Evolutionary conservation across 1,139 yeast genomes (phyloP), one percentile per base, ranked within the genome.

Genomic region (Kodamaea arcana): DNA sequence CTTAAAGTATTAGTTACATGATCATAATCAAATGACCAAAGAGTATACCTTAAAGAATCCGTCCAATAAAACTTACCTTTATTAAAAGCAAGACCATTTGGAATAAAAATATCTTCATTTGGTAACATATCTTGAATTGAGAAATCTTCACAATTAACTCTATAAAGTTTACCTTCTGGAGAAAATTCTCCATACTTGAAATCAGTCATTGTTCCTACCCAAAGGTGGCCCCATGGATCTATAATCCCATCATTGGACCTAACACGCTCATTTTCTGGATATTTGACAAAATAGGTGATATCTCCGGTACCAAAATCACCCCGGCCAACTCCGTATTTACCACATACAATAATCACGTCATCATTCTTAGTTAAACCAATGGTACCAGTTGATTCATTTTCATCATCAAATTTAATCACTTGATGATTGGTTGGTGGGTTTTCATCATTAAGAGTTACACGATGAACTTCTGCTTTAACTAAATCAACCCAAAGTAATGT

Each of bases 71-170:
- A 65, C 31, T 60, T 59, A 27, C 64, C 69, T 9, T 69, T 66
- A 36, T 71, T 75, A 72, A 87, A 90, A 22, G 83, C 84, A 46
- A 88, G 68, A n/a, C 96, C 95, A 52, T 88, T 88, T 15, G 92
- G 74, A 39, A 83, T 81, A 26, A 56, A 55, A 25, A 72, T 58
- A 17, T 62, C 52, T 47, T 52, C 52, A 11, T 25, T 24, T 3
- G 39, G 39, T 9, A 58, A 42, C 67, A 70, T 60, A 21, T 56
- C 46, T 22, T 58, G 55, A 16, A 62, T 46, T 15, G 56, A 41
- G 42, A 65, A 51, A 34, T 62, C 65, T n/a, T 61, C 50, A 27
- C 63, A 52, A 35, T 60, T 50, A 30, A 72, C 55, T 24, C 70
- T 56, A 51, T 65, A 74, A 41, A 75, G 54, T 28, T 53, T 54